Evolutionary conservation across 2,329 filamentous ascomycete species (phyloP).

Genomic region (Trichoderma semiorbis): DNA sequence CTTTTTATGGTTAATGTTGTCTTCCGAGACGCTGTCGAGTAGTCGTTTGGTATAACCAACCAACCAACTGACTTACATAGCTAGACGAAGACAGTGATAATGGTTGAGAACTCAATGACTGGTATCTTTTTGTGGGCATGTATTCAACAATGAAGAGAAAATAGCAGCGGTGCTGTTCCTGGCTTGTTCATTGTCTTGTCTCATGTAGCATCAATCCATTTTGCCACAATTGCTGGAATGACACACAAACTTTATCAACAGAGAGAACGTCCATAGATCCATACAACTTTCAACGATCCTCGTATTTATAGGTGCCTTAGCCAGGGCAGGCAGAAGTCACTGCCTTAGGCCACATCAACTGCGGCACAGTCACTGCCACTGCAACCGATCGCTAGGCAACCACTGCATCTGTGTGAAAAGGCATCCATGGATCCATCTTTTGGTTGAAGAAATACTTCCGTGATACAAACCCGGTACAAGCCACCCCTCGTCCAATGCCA

Average conservation of each 20-base stretch:
- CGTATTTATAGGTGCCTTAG: background rate
- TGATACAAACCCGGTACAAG: background rate
- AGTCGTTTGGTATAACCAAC: background rate
- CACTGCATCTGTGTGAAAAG: background rate
- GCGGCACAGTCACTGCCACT: background rate
- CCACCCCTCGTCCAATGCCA: background rate
- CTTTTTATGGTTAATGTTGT: background rate
- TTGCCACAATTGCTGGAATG: background rate
- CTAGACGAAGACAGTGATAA: background rate
- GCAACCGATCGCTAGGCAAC: background rate
- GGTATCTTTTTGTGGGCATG: background rate
- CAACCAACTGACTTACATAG: background rate
- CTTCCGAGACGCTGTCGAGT: background rate
- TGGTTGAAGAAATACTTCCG: background rate
- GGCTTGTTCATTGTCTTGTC: background rate
- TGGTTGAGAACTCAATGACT: background rate
- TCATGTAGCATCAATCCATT: background rate
- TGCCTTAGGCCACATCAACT: background rate
- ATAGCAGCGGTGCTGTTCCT: background rate
- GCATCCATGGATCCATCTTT: background rate
- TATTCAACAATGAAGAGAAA: background rate
- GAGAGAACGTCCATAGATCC: background rate
- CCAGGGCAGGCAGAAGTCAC: background rate
- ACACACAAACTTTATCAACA: background rate
- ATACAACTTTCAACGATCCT: background rate